These are phyloP conservation scores for Chrysopogon serrulatus DNA, from an alignment of 176 grass and related monocot genomes.

Conservation along the genomic window DNA sequence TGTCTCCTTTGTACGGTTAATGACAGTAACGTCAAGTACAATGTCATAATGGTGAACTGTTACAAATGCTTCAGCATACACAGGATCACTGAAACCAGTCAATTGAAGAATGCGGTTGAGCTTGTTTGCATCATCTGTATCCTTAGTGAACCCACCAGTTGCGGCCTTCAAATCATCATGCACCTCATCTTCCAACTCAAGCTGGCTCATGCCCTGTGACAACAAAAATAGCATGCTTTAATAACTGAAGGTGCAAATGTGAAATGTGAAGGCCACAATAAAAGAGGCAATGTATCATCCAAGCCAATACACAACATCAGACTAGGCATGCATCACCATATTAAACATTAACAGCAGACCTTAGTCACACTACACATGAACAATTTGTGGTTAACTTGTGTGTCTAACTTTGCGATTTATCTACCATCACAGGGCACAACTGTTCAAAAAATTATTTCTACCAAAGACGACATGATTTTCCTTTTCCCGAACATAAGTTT, in stretches of 20 bases:
- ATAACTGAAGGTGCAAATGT: not conserved
- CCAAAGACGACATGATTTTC: not conserved
- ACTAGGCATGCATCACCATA: not conserved
- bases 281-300: not conserved
- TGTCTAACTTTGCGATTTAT: not conserved
- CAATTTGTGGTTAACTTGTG: not conserved
- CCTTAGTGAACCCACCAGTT: constrained; percentile 67
- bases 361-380: not conserved
- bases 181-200: constrained; percentile 73
- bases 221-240: constrained; percentile 24
- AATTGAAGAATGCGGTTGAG: constrained; percentile 64
- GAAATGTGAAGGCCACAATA: not conserved
- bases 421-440: not conserved
- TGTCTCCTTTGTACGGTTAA: constrained; percentile 64
- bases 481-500: not conserved
- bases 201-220: constrained; percentile 63
- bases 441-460: not conserved
- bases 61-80: constrained; percentile 71
- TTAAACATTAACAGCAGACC: not conserved
- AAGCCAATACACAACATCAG: not conserved
- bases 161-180: constrained; percentile 71
- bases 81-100: constrained; percentile 63
- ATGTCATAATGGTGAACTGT: constrained; percentile 80
- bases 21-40: constrained; percentile 67
- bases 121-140: constrained; percentile 53